phyloP scores from a whole-genome alignment of 139 green algal genomes.

The Chlorella sorokiniana region DNA sequence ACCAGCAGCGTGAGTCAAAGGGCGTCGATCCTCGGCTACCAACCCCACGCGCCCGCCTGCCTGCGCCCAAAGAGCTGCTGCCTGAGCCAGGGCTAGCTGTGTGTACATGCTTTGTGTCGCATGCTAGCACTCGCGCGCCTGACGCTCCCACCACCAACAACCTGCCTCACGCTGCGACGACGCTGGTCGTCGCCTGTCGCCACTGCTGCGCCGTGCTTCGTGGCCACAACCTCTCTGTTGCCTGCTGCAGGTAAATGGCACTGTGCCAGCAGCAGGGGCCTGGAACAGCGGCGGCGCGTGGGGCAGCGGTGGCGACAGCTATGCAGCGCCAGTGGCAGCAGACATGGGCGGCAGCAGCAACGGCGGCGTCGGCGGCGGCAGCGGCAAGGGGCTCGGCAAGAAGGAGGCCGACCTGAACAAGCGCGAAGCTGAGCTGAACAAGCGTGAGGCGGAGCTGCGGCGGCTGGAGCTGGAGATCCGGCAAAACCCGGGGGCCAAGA shows the following conservation, averaged over 20 bases:
- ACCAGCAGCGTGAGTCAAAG: constrained; percentile 1
- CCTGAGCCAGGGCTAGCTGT: background rate
- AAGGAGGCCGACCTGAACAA: constrained; percentile 19
- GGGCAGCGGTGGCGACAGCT: constrained; percentile 9
- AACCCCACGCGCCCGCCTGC: background rate
- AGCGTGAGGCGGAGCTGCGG: constrained; percentile 56
- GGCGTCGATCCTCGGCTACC: background rate
- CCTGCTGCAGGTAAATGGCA: constrained; percentile 20
- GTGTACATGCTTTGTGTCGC: too few relatives aligned
- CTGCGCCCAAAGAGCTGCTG: background rate
- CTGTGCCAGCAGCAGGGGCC: constrained; percentile 22
- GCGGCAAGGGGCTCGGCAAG: background rate
- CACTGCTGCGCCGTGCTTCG: background rate
- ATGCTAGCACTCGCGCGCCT: background rate
- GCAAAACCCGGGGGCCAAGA: constrained; percentile 23
- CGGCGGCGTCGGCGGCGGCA: background rate
- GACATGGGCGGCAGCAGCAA: background rate
- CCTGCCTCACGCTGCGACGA: background rate
- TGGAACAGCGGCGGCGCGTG: constrained; percentile 19
- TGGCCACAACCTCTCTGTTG: background rate
- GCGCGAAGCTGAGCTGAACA: constrained; percentile 52
- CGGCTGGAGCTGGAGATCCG: constrained; percentile 46
- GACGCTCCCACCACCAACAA: background rate
- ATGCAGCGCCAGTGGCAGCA: background rate
- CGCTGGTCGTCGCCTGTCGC: background rate